Evolutionary conservation across 805 yeast genomes (phyloP).

Genomic region (Spathaspora sp.): DNA sequence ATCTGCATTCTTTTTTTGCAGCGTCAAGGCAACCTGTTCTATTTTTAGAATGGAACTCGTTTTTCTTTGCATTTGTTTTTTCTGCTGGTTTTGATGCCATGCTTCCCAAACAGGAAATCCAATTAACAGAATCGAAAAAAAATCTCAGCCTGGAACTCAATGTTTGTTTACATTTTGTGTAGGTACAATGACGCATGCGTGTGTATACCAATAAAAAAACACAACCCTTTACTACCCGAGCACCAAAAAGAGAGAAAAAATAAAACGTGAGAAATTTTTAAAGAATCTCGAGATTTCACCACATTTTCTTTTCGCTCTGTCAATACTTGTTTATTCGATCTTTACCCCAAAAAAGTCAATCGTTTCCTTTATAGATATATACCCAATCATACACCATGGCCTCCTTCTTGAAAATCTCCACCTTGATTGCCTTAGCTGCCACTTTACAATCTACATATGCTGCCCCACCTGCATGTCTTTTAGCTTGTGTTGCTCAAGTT

Average conservation of each 20-base stretch:
- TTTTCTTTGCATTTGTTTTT: not conserved
- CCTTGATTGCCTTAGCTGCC: slow-evolving; percentile 33
- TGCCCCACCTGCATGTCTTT: slow-evolving; percentile 87
- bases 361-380: not conserved
- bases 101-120: not conserved
- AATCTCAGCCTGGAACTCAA: not conserved
- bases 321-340: not conserved
- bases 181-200: not conserved
- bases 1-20: too few species aligned
- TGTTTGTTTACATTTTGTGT: not conserved
- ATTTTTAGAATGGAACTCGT: not conserved
- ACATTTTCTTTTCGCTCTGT: not conserved
- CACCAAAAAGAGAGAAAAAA: not conserved
- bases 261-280: not conserved
- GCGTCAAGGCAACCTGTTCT: not conserved
- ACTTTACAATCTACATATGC: slow-evolving; percentile 49
- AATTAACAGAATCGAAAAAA: not conserved
- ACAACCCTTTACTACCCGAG: not conserved
- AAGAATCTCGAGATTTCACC: not conserved
- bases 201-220: not conserved
- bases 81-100: not conserved
- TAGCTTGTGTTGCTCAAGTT: slow-evolving; percentile 82
- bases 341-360: not conserved
- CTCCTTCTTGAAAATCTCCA: slow-evolving; percentile 15
- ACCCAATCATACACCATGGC: slow-evolving; percentile 3